Percentiles rank a stretch among this genome's conserved stretches.
These are phyloP conservation scores for Diaporthe humulicola DNA, from an alignment of 2,329 filamentous ascomycete genomes.

Conservation along the genomic window DNA sequence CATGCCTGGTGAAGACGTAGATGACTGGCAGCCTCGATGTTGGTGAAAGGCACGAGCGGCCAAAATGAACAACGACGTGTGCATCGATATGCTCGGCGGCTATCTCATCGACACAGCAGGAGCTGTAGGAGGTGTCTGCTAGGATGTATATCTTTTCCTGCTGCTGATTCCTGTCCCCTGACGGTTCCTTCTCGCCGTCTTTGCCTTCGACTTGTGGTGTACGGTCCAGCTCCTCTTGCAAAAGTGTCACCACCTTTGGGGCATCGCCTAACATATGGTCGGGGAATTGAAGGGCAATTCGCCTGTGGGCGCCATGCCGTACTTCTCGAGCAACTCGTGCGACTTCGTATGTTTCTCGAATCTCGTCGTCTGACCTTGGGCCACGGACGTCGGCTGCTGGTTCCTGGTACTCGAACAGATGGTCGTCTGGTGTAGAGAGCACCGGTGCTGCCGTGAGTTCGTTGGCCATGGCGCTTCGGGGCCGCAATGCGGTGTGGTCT, in stretches of 20 bases:
- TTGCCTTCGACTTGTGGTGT: constrained; percentile 26
- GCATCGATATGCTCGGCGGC: constrained; percentile 94
- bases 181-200: background rate
- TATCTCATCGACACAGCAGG: constrained; percentile 97
- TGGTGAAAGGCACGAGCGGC: constrained; percentile 90
- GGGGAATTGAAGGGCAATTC: constrained; percentile 94
- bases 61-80: constrained; percentile 94
- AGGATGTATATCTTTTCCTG: constrained; percentile 79
- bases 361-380: constrained; percentile 70
- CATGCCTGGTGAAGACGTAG: constrained; percentile 86
- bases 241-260: constrained; percentile 79
- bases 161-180: constrained; percentile 5
- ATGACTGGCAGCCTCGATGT: constrained; percentile 89
- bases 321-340: constrained; percentile 84
- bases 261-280: constrained; percentile 93
- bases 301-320: constrained; percentile 75
- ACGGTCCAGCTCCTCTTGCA: constrained; percentile 56
- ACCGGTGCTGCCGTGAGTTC: constrained; percentile 68
- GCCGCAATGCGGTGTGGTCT: background rate
- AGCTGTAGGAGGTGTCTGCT: constrained; percentile 95
- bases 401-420: constrained; percentile 67
- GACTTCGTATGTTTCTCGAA: constrained; percentile 87
- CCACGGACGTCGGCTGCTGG: constrained; percentile 47
- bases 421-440: constrained; percentile 74
- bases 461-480: constrained; percentile 55